Evolutionary conservation across 257 asterid species (phyloP).

Genomic region (Gentiana dahurica): DNA sequence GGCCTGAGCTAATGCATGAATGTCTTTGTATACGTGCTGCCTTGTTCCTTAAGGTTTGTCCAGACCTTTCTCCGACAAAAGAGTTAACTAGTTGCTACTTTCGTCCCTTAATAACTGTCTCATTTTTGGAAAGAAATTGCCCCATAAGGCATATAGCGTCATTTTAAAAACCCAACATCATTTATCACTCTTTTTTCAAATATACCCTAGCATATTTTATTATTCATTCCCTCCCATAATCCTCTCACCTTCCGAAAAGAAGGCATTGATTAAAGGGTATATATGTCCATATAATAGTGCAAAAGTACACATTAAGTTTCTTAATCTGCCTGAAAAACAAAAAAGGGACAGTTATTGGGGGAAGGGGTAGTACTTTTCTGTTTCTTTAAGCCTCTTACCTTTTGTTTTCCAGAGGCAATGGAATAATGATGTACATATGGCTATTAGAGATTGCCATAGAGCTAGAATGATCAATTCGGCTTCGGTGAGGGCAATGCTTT

Average conservation of each 20-base stretch:
- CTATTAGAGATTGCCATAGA: conserved; percentile 74
- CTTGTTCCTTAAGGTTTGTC: conserved; percentile 74
- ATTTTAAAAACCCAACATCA: too few relatives aligned
- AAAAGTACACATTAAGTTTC: too few relatives aligned
- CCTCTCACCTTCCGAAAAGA: too few relatives aligned
- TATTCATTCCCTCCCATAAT: too few relatives aligned
- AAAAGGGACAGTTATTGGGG: too few relatives aligned
- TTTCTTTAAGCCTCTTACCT: background rate
- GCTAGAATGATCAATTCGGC: conserved; percentile 64
- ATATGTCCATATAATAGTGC: too few relatives aligned
- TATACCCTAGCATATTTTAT: too few relatives aligned
- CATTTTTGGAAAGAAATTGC: too few relatives aligned
- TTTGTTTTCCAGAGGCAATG: conserved; percentile 53
- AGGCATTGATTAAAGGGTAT: too few relatives aligned
- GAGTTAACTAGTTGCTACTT: background rate
- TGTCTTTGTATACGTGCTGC: conserved; percentile 87
- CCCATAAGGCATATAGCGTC: too few relatives aligned
- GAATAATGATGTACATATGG: conserved; percentile 83
- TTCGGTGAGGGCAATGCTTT: conserved; percentile 55
- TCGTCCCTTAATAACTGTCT: background rate
- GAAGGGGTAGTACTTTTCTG: background rate
- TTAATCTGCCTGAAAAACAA: too few relatives aligned
- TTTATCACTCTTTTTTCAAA: too few relatives aligned
- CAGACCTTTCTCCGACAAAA: conserved; percentile 3
- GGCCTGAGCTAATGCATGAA: conserved; percentile 47